phyloP scores from a whole-genome alignment of 305 asterid species.

The Solanum aculeatissimum region DNA sequence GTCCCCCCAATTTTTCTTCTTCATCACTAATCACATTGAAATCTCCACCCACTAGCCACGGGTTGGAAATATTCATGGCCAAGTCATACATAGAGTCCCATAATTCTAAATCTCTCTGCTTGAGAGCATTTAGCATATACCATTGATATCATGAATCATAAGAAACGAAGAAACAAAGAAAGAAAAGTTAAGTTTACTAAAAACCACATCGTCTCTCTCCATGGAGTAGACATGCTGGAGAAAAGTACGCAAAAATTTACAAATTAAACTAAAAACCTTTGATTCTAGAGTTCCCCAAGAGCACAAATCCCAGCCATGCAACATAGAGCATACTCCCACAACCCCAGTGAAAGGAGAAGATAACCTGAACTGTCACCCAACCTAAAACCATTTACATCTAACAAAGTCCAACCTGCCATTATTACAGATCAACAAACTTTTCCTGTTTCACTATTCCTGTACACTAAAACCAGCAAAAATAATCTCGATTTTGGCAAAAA shows the following conservation, averaged over 20 bases:
- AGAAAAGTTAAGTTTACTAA: background rate
- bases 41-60: too few species aligned
- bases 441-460: background rate
- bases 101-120: too few species aligned
- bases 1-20: too few species aligned
- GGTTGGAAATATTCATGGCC: too few species aligned
- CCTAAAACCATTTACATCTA: background rate
- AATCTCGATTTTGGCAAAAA: background rate
- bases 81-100: too few species aligned
- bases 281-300: background rate
- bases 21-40: too few species aligned
- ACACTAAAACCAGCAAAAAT: background rate
- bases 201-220: background rate
- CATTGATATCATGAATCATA: background rate
- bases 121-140: too few species aligned
- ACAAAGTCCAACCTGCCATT: background rate
- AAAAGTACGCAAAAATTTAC: background rate
- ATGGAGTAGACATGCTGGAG: background rate
- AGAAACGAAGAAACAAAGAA: background rate
- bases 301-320: background rate
- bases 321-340: background rate
- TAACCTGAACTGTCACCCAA: background rate
- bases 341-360: background rate
- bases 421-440: background rate
- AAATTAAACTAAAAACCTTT: background rate